phyloP scores from a whole-genome alignment of 768 basidiomycete genomes.

The Suillus fuscotomentosus region DNA sequence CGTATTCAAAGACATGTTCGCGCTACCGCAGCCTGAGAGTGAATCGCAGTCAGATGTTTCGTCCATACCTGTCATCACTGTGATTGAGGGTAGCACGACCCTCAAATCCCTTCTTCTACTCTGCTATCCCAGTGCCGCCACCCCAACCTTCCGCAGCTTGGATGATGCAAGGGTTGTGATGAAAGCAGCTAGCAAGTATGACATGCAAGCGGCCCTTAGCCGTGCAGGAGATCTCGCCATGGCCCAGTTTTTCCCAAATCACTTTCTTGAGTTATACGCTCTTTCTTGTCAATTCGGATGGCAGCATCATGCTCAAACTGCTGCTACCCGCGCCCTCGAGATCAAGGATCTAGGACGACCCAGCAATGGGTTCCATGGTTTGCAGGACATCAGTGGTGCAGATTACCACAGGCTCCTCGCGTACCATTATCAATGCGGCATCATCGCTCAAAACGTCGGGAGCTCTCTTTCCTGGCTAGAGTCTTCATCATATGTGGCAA shows the following conservation, averaged over 20 bases:
- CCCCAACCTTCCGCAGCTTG: neutral
- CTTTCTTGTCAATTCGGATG: neutral
- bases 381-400: neutral
- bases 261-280: neutral
- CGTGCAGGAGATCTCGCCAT: neutral
- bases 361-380: neutral
- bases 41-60: conserved; percentile 10
- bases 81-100: conserved; percentile 18
- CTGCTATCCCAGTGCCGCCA: conserved; percentile 37
- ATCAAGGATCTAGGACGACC: neutral
- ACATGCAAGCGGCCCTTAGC: neutral
- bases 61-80: conserved; percentile 4
- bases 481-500: neutral
- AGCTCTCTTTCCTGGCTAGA: neutral
- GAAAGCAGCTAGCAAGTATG: neutral
- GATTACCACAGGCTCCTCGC: neutral
- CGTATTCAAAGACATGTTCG: conserved; percentile 48
- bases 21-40: conserved; percentile 37
- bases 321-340: neutral
- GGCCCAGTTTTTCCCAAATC: neutral
- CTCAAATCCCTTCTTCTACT: conserved; percentile 34
- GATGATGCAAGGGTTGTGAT: neutral
- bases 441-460: neutral
- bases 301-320: neutral
- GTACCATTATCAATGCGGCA: neutral